Percentiles rank a stretch among this genome's conserved stretches.
Evolutionary conservation across 2,329 filamentous ascomycete genomes (phyloP).

Genomic region (Fusarium sp.): DNA sequence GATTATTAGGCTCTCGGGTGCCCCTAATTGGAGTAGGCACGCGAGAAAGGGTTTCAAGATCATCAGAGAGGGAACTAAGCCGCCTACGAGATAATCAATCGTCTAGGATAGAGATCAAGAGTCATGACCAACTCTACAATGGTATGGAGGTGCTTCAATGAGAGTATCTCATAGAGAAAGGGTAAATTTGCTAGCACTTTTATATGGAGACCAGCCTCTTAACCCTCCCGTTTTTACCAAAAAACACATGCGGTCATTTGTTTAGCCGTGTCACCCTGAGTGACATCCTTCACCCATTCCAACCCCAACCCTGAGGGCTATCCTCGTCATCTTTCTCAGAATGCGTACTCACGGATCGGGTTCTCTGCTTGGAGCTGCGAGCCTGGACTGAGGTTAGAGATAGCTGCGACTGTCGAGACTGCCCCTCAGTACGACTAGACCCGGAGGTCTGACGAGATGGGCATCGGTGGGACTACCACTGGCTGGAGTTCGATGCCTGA

Average conservation of each 20-base stretch:
- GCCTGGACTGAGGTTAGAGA: neutral
- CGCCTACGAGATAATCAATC: neutral
- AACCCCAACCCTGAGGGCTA: neutral
- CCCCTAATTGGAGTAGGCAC: too few species aligned
- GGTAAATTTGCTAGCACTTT: too few species aligned
- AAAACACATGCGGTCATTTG: too few species aligned
- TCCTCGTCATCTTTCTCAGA: neutral
- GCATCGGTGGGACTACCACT: too few species aligned
- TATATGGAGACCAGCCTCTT: too few species aligned
- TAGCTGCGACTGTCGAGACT: neutral
- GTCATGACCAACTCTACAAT: neutral
- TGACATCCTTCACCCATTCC: neutral
- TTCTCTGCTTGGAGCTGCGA: neutral
- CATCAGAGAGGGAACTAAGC: neutral
- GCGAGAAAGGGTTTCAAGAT: neutral
- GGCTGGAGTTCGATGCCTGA: too few species aligned
- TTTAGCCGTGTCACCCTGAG: too few species aligned
- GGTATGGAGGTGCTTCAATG: neutral
- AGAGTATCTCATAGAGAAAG: too few species aligned
- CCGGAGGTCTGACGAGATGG: neutral
- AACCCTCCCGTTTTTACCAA: too few species aligned
- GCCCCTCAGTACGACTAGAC: neutral
- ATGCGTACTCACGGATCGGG: neutral
- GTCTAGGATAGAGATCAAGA: neutral
- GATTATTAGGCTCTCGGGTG: neutral